Percentiles rank a stretch among this genome's conserved stretches.
Evolutionary conservation across 768 basidiomycete species (phyloP).

Genomic region (Paxillus involutus): DNA sequence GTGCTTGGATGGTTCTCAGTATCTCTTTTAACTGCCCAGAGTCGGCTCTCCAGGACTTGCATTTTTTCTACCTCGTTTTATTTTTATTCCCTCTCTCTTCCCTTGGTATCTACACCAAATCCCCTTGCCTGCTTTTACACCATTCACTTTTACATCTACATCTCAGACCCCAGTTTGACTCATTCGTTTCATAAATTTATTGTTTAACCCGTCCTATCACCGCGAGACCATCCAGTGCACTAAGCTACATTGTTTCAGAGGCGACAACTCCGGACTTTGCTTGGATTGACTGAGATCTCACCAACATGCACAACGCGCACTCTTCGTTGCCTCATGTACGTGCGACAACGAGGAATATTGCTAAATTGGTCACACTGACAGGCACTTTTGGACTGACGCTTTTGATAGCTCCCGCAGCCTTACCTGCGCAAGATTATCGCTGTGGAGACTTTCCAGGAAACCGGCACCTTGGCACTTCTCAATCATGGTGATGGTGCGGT

Average conservation of each 20-base stretch:
- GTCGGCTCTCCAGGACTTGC: background rate
- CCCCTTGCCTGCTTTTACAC: background rate
- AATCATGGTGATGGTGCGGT: constrained; percentile 14
- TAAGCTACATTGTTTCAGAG: background rate
- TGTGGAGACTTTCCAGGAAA: constrained; percentile 19
- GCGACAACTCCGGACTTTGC: background rate
- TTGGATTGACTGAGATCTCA: constrained; percentile 7
- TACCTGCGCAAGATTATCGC: constrained; percentile 8
- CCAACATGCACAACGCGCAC: constrained; percentile 7
- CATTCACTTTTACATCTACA: constrained; percentile 5
- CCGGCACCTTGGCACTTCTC: constrained; percentile 15
- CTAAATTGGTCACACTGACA: constrained; percentile 10
- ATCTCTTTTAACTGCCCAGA: background rate
- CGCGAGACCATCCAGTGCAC: background rate
- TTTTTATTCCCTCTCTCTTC: background rate
- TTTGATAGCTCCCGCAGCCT: constrained; percentile 1
- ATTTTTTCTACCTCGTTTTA: background rate
- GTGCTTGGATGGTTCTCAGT: background rate
- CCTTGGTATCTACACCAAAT: background rate
- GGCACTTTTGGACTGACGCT: background rate
- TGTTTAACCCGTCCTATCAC: constrained; percentile 9
- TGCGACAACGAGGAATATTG: constrained; percentile 4
- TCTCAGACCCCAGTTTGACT: background rate
- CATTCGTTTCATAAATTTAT: constrained; percentile 5
- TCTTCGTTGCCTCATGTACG: constrained; percentile 6